These are phyloP conservation scores for Zancudomyces culisetae DNA, from an alignment of 371 early-diverging fungal genomes.

Conservation along the genomic window DNA sequence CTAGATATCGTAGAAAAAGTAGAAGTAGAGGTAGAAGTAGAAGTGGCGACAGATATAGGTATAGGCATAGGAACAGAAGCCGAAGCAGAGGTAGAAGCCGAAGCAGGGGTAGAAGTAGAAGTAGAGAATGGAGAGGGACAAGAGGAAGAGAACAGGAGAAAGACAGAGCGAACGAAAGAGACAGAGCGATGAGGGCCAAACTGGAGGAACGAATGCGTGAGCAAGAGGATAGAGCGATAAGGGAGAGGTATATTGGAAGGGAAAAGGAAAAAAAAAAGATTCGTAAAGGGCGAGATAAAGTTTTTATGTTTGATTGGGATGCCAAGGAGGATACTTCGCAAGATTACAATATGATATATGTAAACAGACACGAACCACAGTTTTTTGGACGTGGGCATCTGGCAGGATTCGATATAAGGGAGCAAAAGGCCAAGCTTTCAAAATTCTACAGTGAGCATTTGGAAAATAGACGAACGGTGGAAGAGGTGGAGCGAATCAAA, in stretches of 20 bases:
- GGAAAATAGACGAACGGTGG: conserved; percentile 6
- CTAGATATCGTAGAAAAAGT: background rate
- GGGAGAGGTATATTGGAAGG: conserved; percentile 78
- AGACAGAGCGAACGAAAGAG: background rate
- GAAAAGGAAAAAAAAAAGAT: conserved; percentile 48
- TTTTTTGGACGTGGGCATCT: conserved; percentile 83
- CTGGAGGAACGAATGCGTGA: conserved; percentile 26
- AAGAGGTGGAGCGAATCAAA: background rate
- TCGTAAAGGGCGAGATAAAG: conserved; percentile 71
- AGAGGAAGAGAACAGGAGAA: background rate
- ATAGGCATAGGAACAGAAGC: background rate
- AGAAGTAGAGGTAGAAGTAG: background rate
- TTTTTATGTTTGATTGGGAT: conserved; percentile 95
- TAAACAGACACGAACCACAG: conserved; percentile 41
- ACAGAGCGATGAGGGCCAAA: background rate
- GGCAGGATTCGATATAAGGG: conserved; percentile 73
- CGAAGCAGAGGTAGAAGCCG: background rate
- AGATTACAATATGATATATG: conserved; percentile 78
- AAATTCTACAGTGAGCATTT: conserved; percentile 48
- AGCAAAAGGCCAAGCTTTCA: conserved; percentile 43
- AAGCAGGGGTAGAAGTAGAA: background rate
- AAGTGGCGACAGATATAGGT: background rate
- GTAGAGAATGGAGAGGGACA: conserved; percentile 3
- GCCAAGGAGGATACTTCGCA: conserved; percentile 84
- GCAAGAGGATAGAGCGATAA: conserved; percentile 33